A percentile compares a stretch with the other conserved stretches of the same genome.
phyloP scores from a whole-genome alignment of 495 filamentous ascomycete species.

The Cudoniella acicularis region DNA sequence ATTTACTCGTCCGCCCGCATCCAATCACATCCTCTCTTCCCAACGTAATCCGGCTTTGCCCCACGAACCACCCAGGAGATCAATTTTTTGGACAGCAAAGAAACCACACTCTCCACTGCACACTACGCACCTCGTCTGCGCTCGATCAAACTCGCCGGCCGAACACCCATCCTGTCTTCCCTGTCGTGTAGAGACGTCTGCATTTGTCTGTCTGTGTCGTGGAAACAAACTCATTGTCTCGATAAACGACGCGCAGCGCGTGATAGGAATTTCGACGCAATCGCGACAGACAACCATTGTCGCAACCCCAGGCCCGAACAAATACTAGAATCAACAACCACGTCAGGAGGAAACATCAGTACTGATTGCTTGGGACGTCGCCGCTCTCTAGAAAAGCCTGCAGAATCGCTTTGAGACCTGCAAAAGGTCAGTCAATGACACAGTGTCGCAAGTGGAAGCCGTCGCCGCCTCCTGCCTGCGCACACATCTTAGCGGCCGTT shows the following conservation, averaged over 20 bases:
- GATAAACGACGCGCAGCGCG: neutral
- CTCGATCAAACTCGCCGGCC: neutral
- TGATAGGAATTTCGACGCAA: slow-evolving; percentile 4
- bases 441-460: neutral
- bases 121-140: neutral
- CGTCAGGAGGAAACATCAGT: slow-evolving; percentile 3
- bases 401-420: neutral
- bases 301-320: neutral
- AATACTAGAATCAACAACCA: slow-evolving; percentile 11
- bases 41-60: neutral
- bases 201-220: neutral
- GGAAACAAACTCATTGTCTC: slow-evolving; percentile 2
- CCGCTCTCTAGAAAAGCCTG: neutral
- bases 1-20: neutral
- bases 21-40: neutral
- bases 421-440: slow-evolving; percentile 6
- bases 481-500: neutral
- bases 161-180: neutral
- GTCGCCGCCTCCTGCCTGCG: neutral
- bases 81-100: neutral
- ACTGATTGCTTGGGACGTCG: slow-evolving; percentile 2
- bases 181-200: neutral
- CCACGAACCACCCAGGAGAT: neutral
- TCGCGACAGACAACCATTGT: neutral
- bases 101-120: neutral